Evolutionary conservation across 2,329 filamentous ascomycete genomes (phyloP).

Genomic region (Sporothrix mexicana): DNA sequence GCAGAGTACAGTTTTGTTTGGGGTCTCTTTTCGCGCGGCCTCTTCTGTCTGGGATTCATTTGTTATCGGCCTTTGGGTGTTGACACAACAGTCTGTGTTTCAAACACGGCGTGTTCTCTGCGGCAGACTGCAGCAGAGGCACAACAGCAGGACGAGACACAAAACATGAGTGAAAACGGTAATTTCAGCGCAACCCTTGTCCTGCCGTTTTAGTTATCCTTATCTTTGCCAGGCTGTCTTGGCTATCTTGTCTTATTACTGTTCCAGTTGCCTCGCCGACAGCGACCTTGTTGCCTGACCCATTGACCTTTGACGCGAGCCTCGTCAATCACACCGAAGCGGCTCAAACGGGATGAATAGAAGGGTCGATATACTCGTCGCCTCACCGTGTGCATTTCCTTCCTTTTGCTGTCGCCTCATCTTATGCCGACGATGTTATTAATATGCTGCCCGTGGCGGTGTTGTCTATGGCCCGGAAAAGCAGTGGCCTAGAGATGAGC

Average conservation of each 20-base stretch:
- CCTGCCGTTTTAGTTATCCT: neutral
- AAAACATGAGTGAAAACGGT: neutral
- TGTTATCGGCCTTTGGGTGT: neutral
- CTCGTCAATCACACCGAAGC: too few species aligned
- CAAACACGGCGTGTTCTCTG: neutral
- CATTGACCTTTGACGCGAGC: too few species aligned
- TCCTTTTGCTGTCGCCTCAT: neutral
- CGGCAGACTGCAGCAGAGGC: neutral
- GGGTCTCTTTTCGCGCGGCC: neutral
- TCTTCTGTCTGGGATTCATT: slow-evolving; percentile 11
- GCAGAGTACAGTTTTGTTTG: neutral
- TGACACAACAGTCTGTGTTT: slow-evolving; percentile 8
- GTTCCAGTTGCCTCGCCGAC: slow-evolving; percentile 17
- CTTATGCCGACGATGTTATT: slow-evolving; percentile 28
- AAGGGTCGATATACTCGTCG: neutral
- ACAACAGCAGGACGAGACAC: neutral
- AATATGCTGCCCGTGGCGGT: slow-evolving; percentile 18
- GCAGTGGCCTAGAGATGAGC: neutral
- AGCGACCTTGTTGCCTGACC: neutral
- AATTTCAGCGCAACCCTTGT: neutral
- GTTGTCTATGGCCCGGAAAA: slow-evolving; percentile 15
- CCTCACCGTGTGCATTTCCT: neutral
- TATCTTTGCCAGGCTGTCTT: neutral
- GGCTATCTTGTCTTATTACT: neutral
- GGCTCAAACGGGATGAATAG: neutral